Evolutionary conservation across 176 grass and related monocot genomes (phyloP).

Genomic region (Carex myosuroides): DNA sequence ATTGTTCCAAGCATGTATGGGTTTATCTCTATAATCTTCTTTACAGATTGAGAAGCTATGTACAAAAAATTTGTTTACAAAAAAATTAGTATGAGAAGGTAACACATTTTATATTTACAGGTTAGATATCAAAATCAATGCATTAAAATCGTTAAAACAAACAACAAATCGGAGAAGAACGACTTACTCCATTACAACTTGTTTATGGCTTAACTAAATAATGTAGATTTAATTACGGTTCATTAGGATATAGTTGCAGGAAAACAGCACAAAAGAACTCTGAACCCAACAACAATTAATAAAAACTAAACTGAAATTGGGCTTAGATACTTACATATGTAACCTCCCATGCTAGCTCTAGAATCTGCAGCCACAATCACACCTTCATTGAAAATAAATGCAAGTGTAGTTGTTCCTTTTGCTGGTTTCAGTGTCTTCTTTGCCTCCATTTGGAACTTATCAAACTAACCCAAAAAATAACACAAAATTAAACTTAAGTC

Average conservation of each 20-base stretch:
- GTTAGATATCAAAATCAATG: background rate
- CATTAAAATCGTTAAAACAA: background rate
- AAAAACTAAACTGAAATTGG: background rate
- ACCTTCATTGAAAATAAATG: slow-evolving; percentile 89
- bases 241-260: too few species aligned
- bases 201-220: background rate
- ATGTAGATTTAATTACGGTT: background rate
- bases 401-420: slow-evolving; percentile 83
- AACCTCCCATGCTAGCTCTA: slow-evolving; percentile 90
- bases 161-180: background rate
- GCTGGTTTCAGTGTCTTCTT: slow-evolving; percentile 56
- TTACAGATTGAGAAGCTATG: slow-evolving; percentile 89
- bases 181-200: background rate
- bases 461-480: slow-evolving; percentile 39
- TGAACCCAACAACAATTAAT: background rate
- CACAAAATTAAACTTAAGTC: background rate
- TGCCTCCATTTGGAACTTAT: slow-evolving; percentile 55
- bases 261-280: background rate
- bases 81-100: background rate
- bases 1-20: slow-evolving; percentile 98
- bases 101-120: background rate
- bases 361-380: slow-evolving; percentile 97
- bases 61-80: background rate
- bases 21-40: slow-evolving; percentile 99
- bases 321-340: slow-evolving; percentile 61